Conservation (phyloP, 2,329 filamentous ascomycete genomes). For the Claviceps sp. region DNA sequence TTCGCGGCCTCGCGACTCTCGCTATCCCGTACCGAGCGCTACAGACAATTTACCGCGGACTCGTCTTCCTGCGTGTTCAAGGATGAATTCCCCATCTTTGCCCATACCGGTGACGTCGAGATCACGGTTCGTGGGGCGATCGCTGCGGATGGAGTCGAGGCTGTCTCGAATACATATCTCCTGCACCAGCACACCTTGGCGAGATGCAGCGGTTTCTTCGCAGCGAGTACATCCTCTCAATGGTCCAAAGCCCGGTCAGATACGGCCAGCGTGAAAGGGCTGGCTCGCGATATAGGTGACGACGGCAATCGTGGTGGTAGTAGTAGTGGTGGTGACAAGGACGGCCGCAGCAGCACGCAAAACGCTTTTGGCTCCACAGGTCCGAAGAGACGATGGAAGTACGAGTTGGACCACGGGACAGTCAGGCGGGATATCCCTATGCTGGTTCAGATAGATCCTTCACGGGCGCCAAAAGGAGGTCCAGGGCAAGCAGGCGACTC, state of each 20-base stretch:
- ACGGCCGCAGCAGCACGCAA: not conserved
- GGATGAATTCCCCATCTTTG: slow-evolving; percentile 86
- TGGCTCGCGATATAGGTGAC: slow-evolving; percentile 26
- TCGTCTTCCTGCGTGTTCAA: slow-evolving; percentile 54
- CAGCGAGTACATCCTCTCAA: slow-evolving; percentile 67
- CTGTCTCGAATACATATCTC: slow-evolving; percentile 63
- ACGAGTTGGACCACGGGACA: slow-evolving; percentile 69
- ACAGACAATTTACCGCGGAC: slow-evolving; percentile 70
- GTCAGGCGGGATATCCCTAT: slow-evolving; percentile 68
- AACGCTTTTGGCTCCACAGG: not conserved
- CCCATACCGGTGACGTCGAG: slow-evolving; percentile 80
- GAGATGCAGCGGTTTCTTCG: slow-evolving; percentile 89
- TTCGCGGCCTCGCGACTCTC: slow-evolving; percentile 52
- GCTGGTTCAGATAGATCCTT: slow-evolving; percentile 63
- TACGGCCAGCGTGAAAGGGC: slow-evolving; percentile 24
- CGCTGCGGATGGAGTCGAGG: slow-evolving; percentile 35
- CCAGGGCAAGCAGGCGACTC: slow-evolving; percentile 1
- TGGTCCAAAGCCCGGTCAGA: slow-evolving; percentile 37
- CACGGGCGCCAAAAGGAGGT: not conserved
- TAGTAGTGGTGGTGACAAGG: not conserved
- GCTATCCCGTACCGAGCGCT: slow-evolving; percentile 49
- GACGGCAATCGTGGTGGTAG: not conserved
- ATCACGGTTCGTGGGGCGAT: slow-evolving; percentile 57
- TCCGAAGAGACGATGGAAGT: slow-evolving; percentile 58
- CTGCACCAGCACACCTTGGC: slow-evolving; percentile 78